Conservation (phyloP, 1,284 basidiomycete species). For the Tausonia pullulans region DNA sequence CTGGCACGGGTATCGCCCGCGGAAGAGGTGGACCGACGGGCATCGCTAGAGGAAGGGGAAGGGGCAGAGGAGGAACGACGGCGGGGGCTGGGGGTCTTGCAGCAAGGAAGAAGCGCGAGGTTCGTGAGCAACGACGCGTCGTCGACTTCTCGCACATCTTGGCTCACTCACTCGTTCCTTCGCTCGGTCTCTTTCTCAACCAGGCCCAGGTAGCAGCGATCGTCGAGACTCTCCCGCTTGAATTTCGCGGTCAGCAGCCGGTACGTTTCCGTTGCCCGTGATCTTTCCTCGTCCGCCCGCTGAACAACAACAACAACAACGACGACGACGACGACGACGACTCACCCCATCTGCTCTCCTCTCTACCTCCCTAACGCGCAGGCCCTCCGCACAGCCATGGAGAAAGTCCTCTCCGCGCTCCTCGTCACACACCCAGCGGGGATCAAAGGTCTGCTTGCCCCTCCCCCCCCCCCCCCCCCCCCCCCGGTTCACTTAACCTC, state of each 20-base stretch:
- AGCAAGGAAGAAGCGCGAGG: slow-evolving; percentile 70
- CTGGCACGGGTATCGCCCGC: background rate
- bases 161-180: no score
- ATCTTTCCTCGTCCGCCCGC: background rate
- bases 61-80: slow-evolving; percentile 3
- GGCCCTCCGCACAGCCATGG: slow-evolving; percentile 62
- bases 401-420: slow-evolving; percentile 43
- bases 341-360: background rate
- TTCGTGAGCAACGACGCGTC: slow-evolving; percentile 25
- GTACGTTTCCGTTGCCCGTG: slow-evolving; percentile 33
- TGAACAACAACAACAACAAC: no score
- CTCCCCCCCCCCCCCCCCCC: background rate
- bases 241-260: slow-evolving; percentile 78
- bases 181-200: background rate
- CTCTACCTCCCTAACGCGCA: slow-evolving; percentile 26
- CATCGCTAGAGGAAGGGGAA: slow-evolving; percentile 9
- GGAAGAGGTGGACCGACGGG: slow-evolving; percentile 6
- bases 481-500: slow-evolving; percentile 1
- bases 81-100: slow-evolving; percentile 26
- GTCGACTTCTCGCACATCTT: background rate
- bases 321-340: no score
- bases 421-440: background rate
- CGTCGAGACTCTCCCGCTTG: slow-evolving; percentile 68
- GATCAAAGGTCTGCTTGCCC: background rate
- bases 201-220: slow-evolving; percentile 51